Percentiles rank a stretch among this genome's conserved stretches.
Evolutionary conservation across 805 yeast species (phyloP).

Genomic region (Ogataea populi-albae): DNA sequence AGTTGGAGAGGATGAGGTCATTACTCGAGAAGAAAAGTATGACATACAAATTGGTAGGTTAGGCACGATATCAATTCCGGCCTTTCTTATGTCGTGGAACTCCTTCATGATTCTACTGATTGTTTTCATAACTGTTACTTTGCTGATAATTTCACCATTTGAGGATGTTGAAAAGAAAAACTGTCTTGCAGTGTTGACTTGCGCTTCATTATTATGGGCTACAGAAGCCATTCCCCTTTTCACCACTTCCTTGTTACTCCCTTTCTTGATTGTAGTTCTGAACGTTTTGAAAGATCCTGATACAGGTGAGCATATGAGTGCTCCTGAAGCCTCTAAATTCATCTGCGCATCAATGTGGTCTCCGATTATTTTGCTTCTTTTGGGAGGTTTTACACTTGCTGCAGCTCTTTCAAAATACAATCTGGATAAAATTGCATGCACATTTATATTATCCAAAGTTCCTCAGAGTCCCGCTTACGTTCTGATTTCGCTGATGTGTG

Average conservation of each 20-base stretch:
- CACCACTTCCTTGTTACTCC: conserved; percentile 82
- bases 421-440: conserved; percentile 81
- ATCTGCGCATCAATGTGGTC: conserved; percentile 93
- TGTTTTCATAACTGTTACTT: conserved; percentile 42
- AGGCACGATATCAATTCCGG: conserved; percentile 31
- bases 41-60: conserved; percentile 30
- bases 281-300: conserved; percentile 62
- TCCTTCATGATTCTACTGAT: conserved; percentile 48
- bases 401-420: conserved; percentile 91
- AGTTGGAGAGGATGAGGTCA: conserved; percentile 22
- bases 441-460: conserved; percentile 74
- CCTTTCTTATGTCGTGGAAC: conserved; percentile 36
- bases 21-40: conserved; percentile 17
- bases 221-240: conserved; percentile 91
- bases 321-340: conserved; percentile 71
- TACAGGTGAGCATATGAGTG: conserved; percentile 49
- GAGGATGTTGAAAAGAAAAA: conserved; percentile 62
- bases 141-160: conserved; percentile 56
- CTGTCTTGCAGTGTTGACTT: conserved; percentile 79
- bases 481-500: conserved; percentile 76
- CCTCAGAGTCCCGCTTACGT: conserved; percentile 83
- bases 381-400: conserved; percentile 94
- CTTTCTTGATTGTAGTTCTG: conserved; percentile 72
- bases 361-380: conserved; percentile 80
- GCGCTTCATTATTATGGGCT: conserved; percentile 91